These are phyloP conservation scores for Penicillium sp. DNA, from an alignment of 2,329 filamentous ascomycete species.

Conservation along the genomic window DNA sequence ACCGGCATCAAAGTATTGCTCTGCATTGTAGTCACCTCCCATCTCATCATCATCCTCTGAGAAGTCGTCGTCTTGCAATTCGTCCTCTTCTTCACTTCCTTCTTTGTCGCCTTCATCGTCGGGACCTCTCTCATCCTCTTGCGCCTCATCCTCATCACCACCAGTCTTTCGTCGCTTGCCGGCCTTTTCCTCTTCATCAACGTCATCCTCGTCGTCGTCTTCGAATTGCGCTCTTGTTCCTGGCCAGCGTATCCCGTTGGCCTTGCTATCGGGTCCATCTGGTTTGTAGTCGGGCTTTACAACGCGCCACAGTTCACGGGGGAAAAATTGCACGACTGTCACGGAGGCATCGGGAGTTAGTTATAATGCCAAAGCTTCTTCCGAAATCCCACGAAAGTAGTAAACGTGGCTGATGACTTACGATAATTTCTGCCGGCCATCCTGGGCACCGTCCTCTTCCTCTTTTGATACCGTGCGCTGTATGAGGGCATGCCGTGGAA, in stretches of 20 bases:
- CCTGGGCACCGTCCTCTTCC: constrained; percentile 52
- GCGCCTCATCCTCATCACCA: constrained; percentile 24
- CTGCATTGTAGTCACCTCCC: constrained; percentile 61
- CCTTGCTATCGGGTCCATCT: constrained; percentile 29
- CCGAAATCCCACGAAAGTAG: neutral
- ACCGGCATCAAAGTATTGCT: constrained; percentile 61
- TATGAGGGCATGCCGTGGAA: constrained; percentile 61
- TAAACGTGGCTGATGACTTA: constrained; percentile 30
- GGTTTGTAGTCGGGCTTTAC: constrained; percentile 47
- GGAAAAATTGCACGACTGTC: constrained; percentile 55
- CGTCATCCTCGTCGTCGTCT: constrained; percentile 43
- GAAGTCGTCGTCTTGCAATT: constrained; percentile 57
- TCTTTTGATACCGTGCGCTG: constrained; percentile 55
- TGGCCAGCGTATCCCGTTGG: constrained; percentile 17
- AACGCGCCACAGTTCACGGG: constrained; percentile 53
- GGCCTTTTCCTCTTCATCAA: constrained; percentile 23
- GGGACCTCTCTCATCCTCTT: constrained; percentile 24
- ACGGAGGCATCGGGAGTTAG: neutral
- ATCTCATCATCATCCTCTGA: constrained; percentile 58
- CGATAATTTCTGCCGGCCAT: constrained; percentile 53
- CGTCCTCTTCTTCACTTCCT: constrained; percentile 48
- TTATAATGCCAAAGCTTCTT: neutral
- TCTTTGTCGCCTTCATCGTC: constrained; percentile 42
- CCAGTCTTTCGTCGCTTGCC: constrained; percentile 30
- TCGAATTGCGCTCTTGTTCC: constrained; percentile 39